Evolutionary conservation across 768 basidiomycete species (phyloP), one percentile per base, ranked within the genome.

Genomic region (Leccinum disarticulatum): DNA sequence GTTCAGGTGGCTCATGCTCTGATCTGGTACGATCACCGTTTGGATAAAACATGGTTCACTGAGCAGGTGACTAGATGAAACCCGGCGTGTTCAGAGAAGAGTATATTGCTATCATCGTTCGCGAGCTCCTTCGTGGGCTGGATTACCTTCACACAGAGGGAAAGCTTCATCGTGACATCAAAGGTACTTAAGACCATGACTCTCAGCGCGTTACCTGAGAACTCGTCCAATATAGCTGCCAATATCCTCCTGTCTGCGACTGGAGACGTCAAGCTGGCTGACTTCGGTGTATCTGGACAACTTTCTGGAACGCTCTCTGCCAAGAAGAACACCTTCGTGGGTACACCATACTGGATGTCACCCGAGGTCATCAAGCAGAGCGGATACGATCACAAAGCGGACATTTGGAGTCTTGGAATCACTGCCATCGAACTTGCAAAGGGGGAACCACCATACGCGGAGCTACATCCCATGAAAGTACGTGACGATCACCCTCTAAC

Each of bases 311-410:
- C 92, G 2, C 77, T 95, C 48, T 92, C 90, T 11, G 92, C 91
- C 19, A 94, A 93, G 83, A 95, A 98, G 84, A 98, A 99, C 67
- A 99, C 96, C 1, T 98, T 95, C 71, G 96, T 96, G 33, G 93
- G 93, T 30, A 95, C 96, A 17, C 96, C 96, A 3, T 99, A 98
- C 71, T 99, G 97, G 97, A 99, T 99, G 97, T 94, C 93, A 6
- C 97, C 97, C 6, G 97, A 99, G 71, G 95, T 98, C 27, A 99
- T 99, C 79, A 98, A 98, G 73, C 97, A 99, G 76, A 96, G 94
- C 58, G 97, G 97, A 4, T 99, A 99, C 75, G 97, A 98, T 69
- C 91, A 95, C 73, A 98, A 98, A 72, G 97, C 97, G 15, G 97
- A 99, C 74, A 98, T 99, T 53, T 99, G 97, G 97, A 93, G 91